phyloP scores from a whole-genome alignment of 2,329 filamentous ascomycete species.

The Alternaria ethzedia region DNA sequence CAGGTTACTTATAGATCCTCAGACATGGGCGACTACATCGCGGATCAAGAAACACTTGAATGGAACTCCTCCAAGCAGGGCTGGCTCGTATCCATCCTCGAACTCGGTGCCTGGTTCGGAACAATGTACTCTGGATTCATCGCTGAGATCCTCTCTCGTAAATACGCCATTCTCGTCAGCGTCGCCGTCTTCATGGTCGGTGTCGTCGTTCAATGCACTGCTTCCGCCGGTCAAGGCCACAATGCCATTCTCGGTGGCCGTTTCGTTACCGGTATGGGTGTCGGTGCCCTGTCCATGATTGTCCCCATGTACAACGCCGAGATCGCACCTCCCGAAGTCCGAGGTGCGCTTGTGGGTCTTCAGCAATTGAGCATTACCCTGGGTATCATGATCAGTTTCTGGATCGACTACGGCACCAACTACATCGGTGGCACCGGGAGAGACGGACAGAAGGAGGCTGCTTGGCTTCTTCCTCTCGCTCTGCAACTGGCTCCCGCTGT shows the following conservation, averaged over 20 bases:
- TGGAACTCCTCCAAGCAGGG: slow-evolving; percentile 51
- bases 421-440: slow-evolving; percentile 62
- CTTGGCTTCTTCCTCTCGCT: slow-evolving; percentile 76
- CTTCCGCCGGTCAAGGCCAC: slow-evolving; percentile 59
- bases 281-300: slow-evolving; percentile 72
- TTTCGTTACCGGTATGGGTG: slow-evolving; percentile 75
- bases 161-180: slow-evolving; percentile 71
- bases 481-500: slow-evolving; percentile 72
- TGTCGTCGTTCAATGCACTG: slow-evolving; percentile 70
- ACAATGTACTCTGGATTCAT: slow-evolving; percentile 72
- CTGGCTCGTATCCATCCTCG: slow-evolving; percentile 67
- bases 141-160: slow-evolving; percentile 71
- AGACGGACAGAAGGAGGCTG: slow-evolving; percentile 65
- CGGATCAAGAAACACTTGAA: slow-evolving; percentile 30
- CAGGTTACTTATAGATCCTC: background rate
- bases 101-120: slow-evolving; percentile 77
- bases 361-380: slow-evolving; percentile 67
- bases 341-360: slow-evolving; percentile 68
- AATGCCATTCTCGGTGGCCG: slow-evolving; percentile 71
- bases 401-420: slow-evolving; percentile 47
- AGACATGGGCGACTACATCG: slow-evolving; percentile 52
- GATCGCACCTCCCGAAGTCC: slow-evolving; percentile 63
- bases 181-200: slow-evolving; percentile 72
- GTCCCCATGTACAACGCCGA: slow-evolving; percentile 59
- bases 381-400: slow-evolving; percentile 68